These are phyloP conservation scores for Iris macrosiphon DNA, from an alignment of 106 monocot species.

Conservation along the genomic window DNA sequence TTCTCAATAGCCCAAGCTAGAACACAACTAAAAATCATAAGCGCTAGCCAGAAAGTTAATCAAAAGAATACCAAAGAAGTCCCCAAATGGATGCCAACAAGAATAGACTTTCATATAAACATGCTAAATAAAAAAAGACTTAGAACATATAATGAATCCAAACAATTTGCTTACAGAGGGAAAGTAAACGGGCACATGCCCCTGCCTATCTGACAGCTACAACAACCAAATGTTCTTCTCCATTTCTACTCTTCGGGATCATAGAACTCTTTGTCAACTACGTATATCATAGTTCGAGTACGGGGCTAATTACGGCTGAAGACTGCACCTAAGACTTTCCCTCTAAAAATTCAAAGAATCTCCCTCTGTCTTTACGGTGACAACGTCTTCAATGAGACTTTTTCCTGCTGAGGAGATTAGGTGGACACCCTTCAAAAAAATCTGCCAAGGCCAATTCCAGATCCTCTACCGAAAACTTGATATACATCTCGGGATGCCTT, in stretches of 20 bases:
- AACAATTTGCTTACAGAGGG: constrained; percentile 56
- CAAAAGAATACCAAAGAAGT: constrained; percentile 1
- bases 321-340: constrained; percentile 1
- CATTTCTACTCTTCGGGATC: background rate
- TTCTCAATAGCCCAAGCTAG: too few relatives aligned
- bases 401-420: constrained; percentile 39
- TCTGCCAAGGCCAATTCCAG: constrained; percentile 60
- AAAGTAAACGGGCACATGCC: constrained; percentile 10
- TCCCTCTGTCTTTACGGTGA: background rate
- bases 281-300: background rate
- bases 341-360: constrained; percentile 50
- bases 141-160: constrained; percentile 25
- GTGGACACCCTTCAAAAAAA: constrained; percentile 60
- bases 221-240: background rate
- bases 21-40: too few relatives aligned
- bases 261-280: constrained; percentile 7
- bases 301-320: background rate
- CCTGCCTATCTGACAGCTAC: constrained; percentile 1
- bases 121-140: constrained; percentile 17
- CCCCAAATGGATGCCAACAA: constrained; percentile 6
- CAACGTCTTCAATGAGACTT: constrained; percentile 27
- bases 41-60: too few relatives aligned
- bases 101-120: constrained; percentile 25
- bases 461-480: constrained; percentile 84
- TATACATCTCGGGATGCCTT: constrained; percentile 68